Percentiles rank a stretch among this genome's conserved stretches.
Evolutionary conservation across 2,329 filamentous ascomycete species (phyloP).

Genomic region (Penicillium sp.): DNA sequence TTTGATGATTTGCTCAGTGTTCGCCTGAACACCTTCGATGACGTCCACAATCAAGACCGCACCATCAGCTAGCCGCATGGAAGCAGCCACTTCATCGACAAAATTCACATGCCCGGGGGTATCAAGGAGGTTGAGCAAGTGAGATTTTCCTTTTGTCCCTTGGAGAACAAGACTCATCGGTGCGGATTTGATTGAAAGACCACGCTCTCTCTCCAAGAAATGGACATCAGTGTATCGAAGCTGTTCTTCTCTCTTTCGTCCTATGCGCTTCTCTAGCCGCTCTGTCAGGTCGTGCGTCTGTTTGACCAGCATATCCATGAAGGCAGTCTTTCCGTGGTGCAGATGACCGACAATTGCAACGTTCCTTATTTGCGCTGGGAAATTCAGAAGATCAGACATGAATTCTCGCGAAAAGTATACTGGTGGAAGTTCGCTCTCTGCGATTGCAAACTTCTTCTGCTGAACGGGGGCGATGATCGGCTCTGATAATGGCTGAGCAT

Average conservation of each 20-base stretch:
- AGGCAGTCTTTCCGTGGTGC: constrained; percentile 95
- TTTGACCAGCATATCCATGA: constrained; percentile 96
- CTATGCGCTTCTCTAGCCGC: constrained; percentile 74
- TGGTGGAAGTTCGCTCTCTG: constrained; percentile 85
- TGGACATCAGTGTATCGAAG: constrained; percentile 93
- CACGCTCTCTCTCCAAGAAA: constrained; percentile 81
- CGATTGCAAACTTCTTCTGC: constrained; percentile 92
- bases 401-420: constrained; percentile 87
- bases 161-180: constrained; percentile 93
- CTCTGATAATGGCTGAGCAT: constrained; percentile 86
- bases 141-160: constrained; percentile 87
- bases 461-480: constrained; percentile 92
- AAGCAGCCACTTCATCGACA: constrained; percentile 90
- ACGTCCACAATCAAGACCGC: constrained; percentile 93
- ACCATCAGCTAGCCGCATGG: constrained; percentile 83
- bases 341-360: constrained; percentile 88
- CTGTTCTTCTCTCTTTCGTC: constrained; percentile 81
- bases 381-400: constrained; percentile 95
- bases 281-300: constrained; percentile 88
- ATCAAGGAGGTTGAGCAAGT: constrained; percentile 91
- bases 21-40: constrained; percentile 97
- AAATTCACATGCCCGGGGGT: constrained; percentile 98
- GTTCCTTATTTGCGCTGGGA: constrained; percentile 90
- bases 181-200: constrained; percentile 85
- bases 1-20: constrained; percentile 96